Evolutionary conservation across 139 green algal species (phyloP), one percentile per base, ranked within the genome.

Genomic region (Coccomyxa sp.): DNA sequence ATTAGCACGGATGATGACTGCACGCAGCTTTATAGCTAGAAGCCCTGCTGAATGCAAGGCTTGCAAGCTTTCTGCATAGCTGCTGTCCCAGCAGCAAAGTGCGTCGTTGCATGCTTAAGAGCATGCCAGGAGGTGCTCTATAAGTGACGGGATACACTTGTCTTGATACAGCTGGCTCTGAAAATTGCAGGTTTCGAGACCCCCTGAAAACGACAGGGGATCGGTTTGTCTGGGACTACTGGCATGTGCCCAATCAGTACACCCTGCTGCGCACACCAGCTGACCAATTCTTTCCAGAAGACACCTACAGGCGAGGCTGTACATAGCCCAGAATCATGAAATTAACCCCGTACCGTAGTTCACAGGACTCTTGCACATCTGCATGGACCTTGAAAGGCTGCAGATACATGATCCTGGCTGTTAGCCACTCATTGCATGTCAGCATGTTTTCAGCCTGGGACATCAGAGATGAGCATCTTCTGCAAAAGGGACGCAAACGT

Each of bases 201-300:
- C 93, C 93, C 0, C 85, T 92, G 30, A 28, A 82, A 21, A 91
- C 82, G 32, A 83, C 81, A n/a, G 83, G 84, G 0, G 86, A 93
- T 66, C 86, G 92, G 17, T 96, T 96, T 80, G 21, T 91, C 45
- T 96, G 91, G 91, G 91, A 94, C 82, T 90, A 88, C 76, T 94
- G 90, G 91, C 86, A 95, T 77, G 86, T 96, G 1, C 87, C 89
- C 0, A 85, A 90, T 27, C 94, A 97, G 85, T 97, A 97, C 87
- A 94, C 88, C 14, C 83, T 95, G 18, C 82, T 95, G 13, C 83
- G 94, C 0, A 96, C 92, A 3, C 90, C 89, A 23, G 90, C 90
- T 17, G 80, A 92, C 18, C 81, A 88, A 18, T 96, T 93, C 85
- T 96, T 95, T 81, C 76, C 82, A 0, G 31, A 79, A 0, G 45